Percentiles rank a stretch among this genome's conserved stretches.
Conservation (phyloP, 2,329 filamentous ascomycete genomes). For the Sporothrix sp. region DNA sequence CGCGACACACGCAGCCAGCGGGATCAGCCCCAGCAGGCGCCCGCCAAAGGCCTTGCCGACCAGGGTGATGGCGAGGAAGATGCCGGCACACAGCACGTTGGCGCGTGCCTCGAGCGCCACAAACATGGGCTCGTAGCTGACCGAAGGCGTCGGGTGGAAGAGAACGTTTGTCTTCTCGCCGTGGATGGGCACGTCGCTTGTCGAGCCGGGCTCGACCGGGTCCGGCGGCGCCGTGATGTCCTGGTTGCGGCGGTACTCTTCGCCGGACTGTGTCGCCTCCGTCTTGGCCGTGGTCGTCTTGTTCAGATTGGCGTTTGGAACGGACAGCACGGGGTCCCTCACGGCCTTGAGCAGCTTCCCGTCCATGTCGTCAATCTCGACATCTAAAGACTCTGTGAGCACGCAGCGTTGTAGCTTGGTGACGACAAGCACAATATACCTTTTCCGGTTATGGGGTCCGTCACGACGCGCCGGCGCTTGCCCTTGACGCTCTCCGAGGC, state of each 20-base stretch:
- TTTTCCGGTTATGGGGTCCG: conserved; percentile 79
- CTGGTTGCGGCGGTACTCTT: conserved; percentile 76
- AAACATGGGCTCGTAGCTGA: conserved; percentile 87
- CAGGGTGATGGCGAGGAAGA: conserved; percentile 65
- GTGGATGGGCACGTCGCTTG: conserved; percentile 88
- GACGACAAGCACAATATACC: neutral
- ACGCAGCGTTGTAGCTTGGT: too few species aligned
- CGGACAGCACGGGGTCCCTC: conserved; percentile 65
- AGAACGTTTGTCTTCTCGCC: conserved; percentile 95
- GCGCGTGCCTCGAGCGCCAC: conserved; percentile 63
- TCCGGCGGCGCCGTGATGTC: conserved; percentile 88
- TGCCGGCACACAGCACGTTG: conserved; percentile 57
- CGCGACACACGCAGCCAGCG: conserved; percentile 59
- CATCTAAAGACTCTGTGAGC: conserved; percentile 37
- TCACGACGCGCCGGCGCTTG: conserved; percentile 58
- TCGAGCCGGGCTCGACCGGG: conserved; percentile 69
- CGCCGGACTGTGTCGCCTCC: conserved; percentile 57
- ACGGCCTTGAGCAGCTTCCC: conserved; percentile 52
- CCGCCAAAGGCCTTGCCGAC: conserved; percentile 74
- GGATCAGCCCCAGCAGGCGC: conserved; percentile 64
- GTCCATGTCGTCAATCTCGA: conserved; percentile 70
- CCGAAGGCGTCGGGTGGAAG: conserved; percentile 85
- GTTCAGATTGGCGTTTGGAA: conserved; percentile 82
- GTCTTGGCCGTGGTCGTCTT: conserved; percentile 66
- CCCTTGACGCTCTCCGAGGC: conserved; percentile 30